phyloP scores from a whole-genome alignment of 441 rosid species.

The Euphorbia corollata region DNA sequence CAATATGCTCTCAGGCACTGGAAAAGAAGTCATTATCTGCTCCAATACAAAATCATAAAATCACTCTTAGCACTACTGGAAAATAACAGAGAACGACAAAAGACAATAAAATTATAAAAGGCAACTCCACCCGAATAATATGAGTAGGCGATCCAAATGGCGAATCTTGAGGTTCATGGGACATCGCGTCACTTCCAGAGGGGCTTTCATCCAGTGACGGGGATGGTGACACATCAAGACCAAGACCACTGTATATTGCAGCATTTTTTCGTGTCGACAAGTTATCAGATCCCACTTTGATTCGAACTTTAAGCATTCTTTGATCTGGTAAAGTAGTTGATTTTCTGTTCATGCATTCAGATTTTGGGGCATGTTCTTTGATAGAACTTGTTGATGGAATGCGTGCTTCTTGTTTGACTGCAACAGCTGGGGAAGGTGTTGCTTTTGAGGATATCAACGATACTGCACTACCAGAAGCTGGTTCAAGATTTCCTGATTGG shows the following conservation, averaged over 20 bases:
- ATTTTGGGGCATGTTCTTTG: slow-evolving; percentile 36
- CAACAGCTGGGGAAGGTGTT: slow-evolving; percentile 32
- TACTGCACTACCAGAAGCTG: slow-evolving; percentile 25
- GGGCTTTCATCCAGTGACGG: slow-evolving; percentile 74
- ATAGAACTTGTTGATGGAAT: slow-evolving; percentile 31
- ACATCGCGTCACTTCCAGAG: slow-evolving; percentile 71
- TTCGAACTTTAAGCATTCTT: slow-evolving; percentile 73
- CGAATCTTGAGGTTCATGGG: slow-evolving; percentile 44
- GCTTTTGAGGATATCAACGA: slow-evolving; percentile 37
- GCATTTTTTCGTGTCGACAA: slow-evolving; percentile 60
- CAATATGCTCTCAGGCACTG: slow-evolving; percentile 33
- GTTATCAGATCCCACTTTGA: slow-evolving; percentile 81
- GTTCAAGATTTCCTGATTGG: slow-evolving; percentile 39
- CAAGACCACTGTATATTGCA: slow-evolving; percentile 88
- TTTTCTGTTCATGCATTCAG: slow-evolving; percentile 42
- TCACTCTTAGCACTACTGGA: slow-evolving; percentile 15
- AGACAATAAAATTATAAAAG: slow-evolving; percentile 19
- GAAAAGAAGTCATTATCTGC: slow-evolving; percentile 74
- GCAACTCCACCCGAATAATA: slow-evolving; percentile 57
- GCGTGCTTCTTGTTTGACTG: slow-evolving; percentile 40
- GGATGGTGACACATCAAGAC: slow-evolving; percentile 87
- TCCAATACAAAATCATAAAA: slow-evolving; percentile 28
- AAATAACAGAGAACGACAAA: slow-evolving; percentile 15
- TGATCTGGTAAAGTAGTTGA: slow-evolving; percentile 45
- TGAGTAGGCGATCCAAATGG: slow-evolving; percentile 52